Evolutionary conservation across 352 stramenopile genomes (phyloP), one percentile per base, ranked within the genome.

Genomic region (Phytophthora megakarya): DNA sequence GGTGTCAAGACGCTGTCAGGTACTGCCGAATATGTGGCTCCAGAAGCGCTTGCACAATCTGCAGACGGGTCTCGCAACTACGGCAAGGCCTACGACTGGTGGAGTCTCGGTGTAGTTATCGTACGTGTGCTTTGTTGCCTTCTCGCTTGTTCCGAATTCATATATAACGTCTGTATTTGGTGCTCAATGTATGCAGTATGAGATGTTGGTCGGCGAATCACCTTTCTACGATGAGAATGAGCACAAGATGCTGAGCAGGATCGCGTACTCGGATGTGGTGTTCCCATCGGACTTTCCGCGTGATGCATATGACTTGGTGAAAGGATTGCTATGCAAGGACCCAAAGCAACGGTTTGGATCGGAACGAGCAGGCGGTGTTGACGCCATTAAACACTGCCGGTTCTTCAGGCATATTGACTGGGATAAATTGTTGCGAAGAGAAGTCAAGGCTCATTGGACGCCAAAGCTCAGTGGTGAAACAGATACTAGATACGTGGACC

Each of bases 171-270:
- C n/a, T n/a, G n/a, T n/a, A n/a, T 33, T 61, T 46, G 3, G 11
- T 54, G n/a, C n/a, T n/a, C 2, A 21, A 21, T 68, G 28, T 55
- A 40, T 76, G 37, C 52, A 96, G 87, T 96, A 95, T 58, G 88
- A 96, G 51, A 95, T 96, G 88, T 65, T 96, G 2, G 84, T 89
- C 5, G 88, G 88, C 8, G 88, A 94, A 40, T 93, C 84, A 3
- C 88, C 88, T 10, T 96, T 96, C 40, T 96, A 96, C 69, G 80
- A 96, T 68, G 83, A 93, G 55, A 96, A 96, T 42, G 88, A 96
- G 40, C 88, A 93, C 63, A 93, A 84, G 43, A 96, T 96, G 88
- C 72, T 96, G 25, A 88, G 82, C 23, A 82, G 78, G 38, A 96
- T 96, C 42, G 88, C 86, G 35, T 89, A 90, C 48, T 75, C 82